phyloP scores from a whole-genome alignment of 352 stramenopile genomes.

The Halophytophthora polymorphica region DNA sequence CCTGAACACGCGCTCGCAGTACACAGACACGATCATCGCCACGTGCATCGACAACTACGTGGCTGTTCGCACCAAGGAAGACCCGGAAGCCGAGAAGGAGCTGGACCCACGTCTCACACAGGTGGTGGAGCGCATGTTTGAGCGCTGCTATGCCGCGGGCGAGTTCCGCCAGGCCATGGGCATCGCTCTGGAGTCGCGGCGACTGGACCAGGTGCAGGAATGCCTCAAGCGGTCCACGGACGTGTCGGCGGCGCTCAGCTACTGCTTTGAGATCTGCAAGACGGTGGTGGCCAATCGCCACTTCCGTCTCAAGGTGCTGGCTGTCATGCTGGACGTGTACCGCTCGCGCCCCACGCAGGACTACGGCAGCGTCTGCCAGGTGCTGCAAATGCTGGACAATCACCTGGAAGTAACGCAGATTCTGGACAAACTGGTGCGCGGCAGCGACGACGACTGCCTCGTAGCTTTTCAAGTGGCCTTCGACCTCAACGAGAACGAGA shows the following conservation, averaged over 20 bases:
- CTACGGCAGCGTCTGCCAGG: slow-evolving; percentile 80
- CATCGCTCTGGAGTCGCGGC: slow-evolving; percentile 94
- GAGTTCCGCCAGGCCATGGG: slow-evolving; percentile 96
- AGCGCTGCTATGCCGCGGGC: slow-evolving; percentile 93
- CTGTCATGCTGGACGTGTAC: slow-evolving; percentile 89
- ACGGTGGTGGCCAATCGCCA: slow-evolving; percentile 90
- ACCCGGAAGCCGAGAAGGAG: slow-evolving; percentile 65
- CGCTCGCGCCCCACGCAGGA: slow-evolving; percentile 56
- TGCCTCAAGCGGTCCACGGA: slow-evolving; percentile 84
- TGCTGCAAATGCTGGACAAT: slow-evolving; percentile 88
- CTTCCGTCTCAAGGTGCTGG: slow-evolving; percentile 94
- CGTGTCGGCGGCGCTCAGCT: slow-evolving; percentile 75
- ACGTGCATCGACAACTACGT: slow-evolving; percentile 98
- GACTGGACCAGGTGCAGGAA: slow-evolving; percentile 92
- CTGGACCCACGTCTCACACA: slow-evolving; percentile 91
- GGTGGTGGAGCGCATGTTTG: slow-evolving; percentile 98
- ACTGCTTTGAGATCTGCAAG: slow-evolving; percentile 94
- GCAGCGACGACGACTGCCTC: slow-evolving; percentile 70
- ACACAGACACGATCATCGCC: slow-evolving; percentile 96
- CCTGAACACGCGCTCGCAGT: slow-evolving; percentile 91
- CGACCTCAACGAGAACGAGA: slow-evolving; percentile 96
- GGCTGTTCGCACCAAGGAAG: slow-evolving; percentile 73
- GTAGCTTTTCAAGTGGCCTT: slow-evolving; percentile 98
- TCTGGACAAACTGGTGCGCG: slow-evolving; percentile 81
- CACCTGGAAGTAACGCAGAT: slow-evolving; percentile 84